Evolutionary conservation across 2,329 filamentous ascomycete species (phyloP).

Genomic region (Aureobasidium sp.): DNA sequence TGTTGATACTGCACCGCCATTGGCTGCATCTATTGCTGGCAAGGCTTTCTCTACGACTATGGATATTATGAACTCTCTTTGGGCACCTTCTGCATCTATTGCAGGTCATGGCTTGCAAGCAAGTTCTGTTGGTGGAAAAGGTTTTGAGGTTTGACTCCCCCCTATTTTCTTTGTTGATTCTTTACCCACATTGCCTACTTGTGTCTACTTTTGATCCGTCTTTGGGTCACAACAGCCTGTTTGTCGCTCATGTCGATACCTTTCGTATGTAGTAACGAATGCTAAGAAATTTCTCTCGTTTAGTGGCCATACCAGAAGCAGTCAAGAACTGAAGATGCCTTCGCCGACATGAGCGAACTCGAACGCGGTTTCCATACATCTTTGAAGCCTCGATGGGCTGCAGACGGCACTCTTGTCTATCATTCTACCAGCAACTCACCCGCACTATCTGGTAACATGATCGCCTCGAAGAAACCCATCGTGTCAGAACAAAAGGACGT

Average conservation of each 20-base stretch:
- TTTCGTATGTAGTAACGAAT: slow-evolving; percentile 37
- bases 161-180: slow-evolving; percentile 25
- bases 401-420: slow-evolving; percentile 77
- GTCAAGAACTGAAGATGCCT: slow-evolving; percentile 71
- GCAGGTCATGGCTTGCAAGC: slow-evolving; percentile 55
- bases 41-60: slow-evolving; percentile 88
- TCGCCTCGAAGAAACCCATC: slow-evolving; percentile 62
- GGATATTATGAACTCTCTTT: slow-evolving; percentile 96
- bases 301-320: slow-evolving; percentile 92
- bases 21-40: slow-evolving; percentile 22
- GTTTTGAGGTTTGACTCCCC: slow-evolving; percentile 89
- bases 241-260: not conserved
- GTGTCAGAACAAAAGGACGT: slow-evolving; percentile 71
- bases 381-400: slow-evolving; percentile 83
- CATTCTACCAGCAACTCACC: slow-evolving; percentile 49
- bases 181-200: not conserved
- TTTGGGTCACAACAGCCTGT: not conserved
- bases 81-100: slow-evolving; percentile 72
- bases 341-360: slow-evolving; percentile 67
- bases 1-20: slow-evolving; percentile 31
- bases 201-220: not conserved
- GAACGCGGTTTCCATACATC: slow-evolving; percentile 77
- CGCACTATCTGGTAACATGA: slow-evolving; percentile 54
- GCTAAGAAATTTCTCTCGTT: slow-evolving; percentile 39
- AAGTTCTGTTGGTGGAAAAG: slow-evolving; percentile 61